These are phyloP conservation scores for Vaccinium vitisidaea DNA, from an alignment of 148 eudicot species.

Conservation along the genomic window DNA sequence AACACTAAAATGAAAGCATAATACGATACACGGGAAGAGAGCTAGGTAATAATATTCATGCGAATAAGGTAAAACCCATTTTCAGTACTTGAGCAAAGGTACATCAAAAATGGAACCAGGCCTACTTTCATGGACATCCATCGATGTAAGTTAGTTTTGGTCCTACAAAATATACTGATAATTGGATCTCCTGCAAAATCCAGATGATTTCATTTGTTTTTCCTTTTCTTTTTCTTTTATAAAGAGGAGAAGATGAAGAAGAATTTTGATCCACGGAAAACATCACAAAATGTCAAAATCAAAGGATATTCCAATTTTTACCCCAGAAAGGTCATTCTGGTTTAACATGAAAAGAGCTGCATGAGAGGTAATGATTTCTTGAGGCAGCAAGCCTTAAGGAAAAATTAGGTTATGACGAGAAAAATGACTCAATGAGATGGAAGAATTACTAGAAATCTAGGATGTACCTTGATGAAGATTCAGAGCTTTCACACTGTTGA, in stretches of 20 bases:
- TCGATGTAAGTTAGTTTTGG: background rate
- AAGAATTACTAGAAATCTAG: conserved; percentile 10
- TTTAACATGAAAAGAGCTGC: background rate
- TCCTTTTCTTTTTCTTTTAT: background rate
- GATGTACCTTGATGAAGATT: conserved; percentile 74
- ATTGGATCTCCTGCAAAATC: background rate
- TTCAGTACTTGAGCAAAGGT: background rate
- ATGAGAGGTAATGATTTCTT: background rate
- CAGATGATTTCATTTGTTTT: background rate
- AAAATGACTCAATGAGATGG: background rate
- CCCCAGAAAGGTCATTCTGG: background rate
- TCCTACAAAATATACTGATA: background rate
- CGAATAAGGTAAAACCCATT: background rate
- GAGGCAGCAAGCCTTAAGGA: background rate
- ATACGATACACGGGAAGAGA: background rate
- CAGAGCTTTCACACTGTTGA: conserved; percentile 76
- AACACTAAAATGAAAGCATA: background rate
- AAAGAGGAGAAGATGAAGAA: background rate
- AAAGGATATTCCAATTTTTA: background rate
- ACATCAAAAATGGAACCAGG: background rate
- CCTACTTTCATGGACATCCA: background rate
- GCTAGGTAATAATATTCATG: background rate
- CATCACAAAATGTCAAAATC: conserved; percentile 5
- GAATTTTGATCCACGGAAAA: background rate
- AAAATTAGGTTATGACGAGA: background rate